Base-by-base conservation (phyloP, 2,329 filamentous ascomycete genomes). In the Trichoderma breve region DNA sequence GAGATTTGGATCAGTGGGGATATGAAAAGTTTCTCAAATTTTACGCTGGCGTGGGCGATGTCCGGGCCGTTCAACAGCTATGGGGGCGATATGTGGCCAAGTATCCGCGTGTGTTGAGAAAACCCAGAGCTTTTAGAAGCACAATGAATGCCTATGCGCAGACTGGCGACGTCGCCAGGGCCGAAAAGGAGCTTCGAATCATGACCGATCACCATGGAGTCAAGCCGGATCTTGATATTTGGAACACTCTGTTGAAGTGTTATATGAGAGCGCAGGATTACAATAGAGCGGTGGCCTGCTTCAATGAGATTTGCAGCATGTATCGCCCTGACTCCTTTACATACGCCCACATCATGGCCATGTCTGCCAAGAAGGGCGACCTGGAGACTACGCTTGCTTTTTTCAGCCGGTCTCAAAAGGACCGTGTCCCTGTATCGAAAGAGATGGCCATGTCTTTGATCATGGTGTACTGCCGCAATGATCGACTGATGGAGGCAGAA, bases 171-270 rank as follows among this genome's bases (percentile, higher is more conserved):
- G 79, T 91, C 0, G 77, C 83, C 4, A 84, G 88, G 65, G 89
- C 91, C 0, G 82, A 87, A 64, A 79, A 83, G 24, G 87, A 91
- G 43, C 92, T 98, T 73, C 78, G 88, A 61, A 84, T 86, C n/a
- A 88, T 96, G 71, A 78, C 79, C 28, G 76, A 81, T 7, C 84
- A 88, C 64, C 91, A 90, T 76, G 81, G 83, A 1, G 76, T 92
- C 18, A 75, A 83, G 55, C 91, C 91, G 7, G 88, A 89, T 74
- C 79, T 86, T 1, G 79, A 84, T 43, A 89, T 87, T 74, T 97
- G 92, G 91, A 97, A 97, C 77, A 90, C 91, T 26, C 81, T 97
- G 32, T 84, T 98, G 60, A 89, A 91, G 76, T 91, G 92, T 3
- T 88, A 94, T 80, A 86, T 86, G 21, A 89, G 89, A 75, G 87